These are phyloP conservation scores for Tillandsia leiboldiana DNA, from an alignment of 176 grass and related monocot species.

Conservation along the genomic window DNA sequence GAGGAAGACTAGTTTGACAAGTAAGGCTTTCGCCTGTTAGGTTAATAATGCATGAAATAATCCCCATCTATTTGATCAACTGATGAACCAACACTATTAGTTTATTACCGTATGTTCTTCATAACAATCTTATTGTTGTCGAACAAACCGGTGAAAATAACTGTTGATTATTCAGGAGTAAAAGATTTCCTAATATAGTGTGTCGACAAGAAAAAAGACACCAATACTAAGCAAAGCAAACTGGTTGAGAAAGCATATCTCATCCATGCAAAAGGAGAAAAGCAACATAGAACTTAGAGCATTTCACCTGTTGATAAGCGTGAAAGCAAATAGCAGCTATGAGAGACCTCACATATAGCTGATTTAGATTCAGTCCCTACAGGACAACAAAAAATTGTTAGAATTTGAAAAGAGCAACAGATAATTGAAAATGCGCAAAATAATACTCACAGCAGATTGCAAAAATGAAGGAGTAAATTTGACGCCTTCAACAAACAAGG, in stretches of 20 bases:
- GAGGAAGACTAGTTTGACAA: too few species aligned
- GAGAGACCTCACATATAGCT: slow-evolving; percentile 61
- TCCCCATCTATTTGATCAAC: too few species aligned
- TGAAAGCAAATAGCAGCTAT: slow-evolving; percentile 85
- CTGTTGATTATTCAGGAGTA: neutral
- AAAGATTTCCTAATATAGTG: neutral
- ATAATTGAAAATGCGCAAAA: slow-evolving; percentile 12
- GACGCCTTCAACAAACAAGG: slow-evolving; percentile 67
- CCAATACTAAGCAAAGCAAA: too few species aligned
- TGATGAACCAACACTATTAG: too few species aligned
- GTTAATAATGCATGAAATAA: too few species aligned
- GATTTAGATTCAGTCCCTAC: slow-evolving; percentile 77
- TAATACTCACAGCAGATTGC: slow-evolving; percentile 68
- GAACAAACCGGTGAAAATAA: neutral
- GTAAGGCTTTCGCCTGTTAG: too few species aligned
- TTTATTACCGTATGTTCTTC: too few species aligned
- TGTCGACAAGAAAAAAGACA: too few species aligned
- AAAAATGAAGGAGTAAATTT: slow-evolving; percentile 69
- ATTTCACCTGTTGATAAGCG: slow-evolving; percentile 83
- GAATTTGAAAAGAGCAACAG: neutral
- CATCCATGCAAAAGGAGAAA: too few species aligned
- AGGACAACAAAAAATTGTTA: slow-evolving; percentile 22
- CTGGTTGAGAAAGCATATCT: too few species aligned
- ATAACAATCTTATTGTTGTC: too few species aligned
- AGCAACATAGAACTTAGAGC: neutral